phyloP scores from a whole-genome alignment of 169 alveolate species.

The Plasmodium coatneyi region DNA sequence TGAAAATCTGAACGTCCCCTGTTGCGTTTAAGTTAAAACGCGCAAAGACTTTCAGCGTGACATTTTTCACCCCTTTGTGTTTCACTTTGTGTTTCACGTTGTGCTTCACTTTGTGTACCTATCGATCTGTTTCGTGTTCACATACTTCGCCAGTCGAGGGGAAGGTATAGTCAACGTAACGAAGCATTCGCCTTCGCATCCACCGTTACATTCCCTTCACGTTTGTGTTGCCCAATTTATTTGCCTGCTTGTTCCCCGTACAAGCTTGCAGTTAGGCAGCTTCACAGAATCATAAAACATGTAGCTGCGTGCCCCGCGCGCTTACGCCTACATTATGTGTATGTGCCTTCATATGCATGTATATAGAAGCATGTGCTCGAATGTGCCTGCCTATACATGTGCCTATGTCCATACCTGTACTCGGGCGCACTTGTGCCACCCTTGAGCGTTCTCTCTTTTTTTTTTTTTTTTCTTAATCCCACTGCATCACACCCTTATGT shows the following conservation, averaged over 20 bases:
- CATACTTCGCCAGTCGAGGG: background rate
- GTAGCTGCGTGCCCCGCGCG: background rate
- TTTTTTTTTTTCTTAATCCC: background rate
- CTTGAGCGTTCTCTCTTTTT: background rate
- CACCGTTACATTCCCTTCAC: background rate
- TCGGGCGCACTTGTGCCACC: background rate
- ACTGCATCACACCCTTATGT: background rate
- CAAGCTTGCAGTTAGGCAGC: background rate
- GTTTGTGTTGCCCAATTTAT: background rate
- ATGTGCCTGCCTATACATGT: background rate
- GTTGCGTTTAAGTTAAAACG: background rate
- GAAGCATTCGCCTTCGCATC: background rate
- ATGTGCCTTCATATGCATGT: slow-evolving; percentile 4
- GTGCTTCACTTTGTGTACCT: background rate
- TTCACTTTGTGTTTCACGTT: background rate
- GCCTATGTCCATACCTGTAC: background rate
- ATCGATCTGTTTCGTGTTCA: background rate
- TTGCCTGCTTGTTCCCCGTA: background rate
- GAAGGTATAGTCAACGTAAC: background rate
- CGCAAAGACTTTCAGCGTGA: background rate
- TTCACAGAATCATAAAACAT: slow-evolving; percentile 5
- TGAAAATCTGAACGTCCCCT: background rate
- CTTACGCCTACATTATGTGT: background rate
- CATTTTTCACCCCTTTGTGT: background rate
- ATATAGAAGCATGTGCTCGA: background rate